A percentile compares a stretch with the other conserved stretches of the same genome.
Conservation (phyloP, 371 early-diverging fungal species). For the Actinomortierella wolfii region DNA sequence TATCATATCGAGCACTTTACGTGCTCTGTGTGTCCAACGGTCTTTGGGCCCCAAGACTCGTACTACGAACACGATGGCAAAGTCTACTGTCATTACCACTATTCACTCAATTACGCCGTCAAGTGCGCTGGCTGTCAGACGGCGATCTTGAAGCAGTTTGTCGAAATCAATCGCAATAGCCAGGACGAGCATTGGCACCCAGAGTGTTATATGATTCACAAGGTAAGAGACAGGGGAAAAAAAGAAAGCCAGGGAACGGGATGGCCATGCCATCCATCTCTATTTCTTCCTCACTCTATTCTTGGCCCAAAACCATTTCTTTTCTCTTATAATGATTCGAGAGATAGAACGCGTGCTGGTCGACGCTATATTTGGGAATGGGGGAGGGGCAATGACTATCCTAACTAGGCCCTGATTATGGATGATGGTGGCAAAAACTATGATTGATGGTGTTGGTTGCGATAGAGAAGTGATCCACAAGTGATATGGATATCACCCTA, state of each 20-base stretch:
- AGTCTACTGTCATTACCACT: slow-evolving; percentile 91
- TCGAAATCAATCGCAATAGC: slow-evolving; percentile 81
- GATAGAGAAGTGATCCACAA: too few relatives aligned
- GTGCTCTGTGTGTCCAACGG: slow-evolving; percentile 89
- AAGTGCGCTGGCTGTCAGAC: slow-evolving; percentile 93
- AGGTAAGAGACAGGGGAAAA: slow-evolving; percentile 49
- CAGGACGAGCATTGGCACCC: slow-evolving; percentile 94
- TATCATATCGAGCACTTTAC: slow-evolving; percentile 97
- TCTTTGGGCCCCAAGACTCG: slow-evolving; percentile 93
- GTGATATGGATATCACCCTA: too few relatives aligned
- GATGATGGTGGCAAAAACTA: too few relatives aligned
- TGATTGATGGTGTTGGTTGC: too few relatives aligned
- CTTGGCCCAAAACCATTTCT: background rate
- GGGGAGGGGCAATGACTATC: too few relatives aligned
- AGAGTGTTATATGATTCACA: slow-evolving; percentile 98
- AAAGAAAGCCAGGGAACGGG: background rate
- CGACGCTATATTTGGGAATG: too few relatives aligned
- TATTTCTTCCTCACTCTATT: background rate
- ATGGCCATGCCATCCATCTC: background rate
- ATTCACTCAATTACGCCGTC: slow-evolving; percentile 80
- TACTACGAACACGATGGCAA: slow-evolving; percentile 90
- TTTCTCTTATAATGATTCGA: background rate
- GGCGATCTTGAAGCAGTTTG: slow-evolving; percentile 91
- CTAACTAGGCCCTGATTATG: too few relatives aligned
- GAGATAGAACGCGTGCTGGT: too few relatives aligned